Percentiles rank a stretch among this genome's conserved stretches.
These are phyloP conservation scores for Salvia miltiorrhiza DNA, from an alignment of 257 asterid genomes.

Conservation along the genomic window DNA sequence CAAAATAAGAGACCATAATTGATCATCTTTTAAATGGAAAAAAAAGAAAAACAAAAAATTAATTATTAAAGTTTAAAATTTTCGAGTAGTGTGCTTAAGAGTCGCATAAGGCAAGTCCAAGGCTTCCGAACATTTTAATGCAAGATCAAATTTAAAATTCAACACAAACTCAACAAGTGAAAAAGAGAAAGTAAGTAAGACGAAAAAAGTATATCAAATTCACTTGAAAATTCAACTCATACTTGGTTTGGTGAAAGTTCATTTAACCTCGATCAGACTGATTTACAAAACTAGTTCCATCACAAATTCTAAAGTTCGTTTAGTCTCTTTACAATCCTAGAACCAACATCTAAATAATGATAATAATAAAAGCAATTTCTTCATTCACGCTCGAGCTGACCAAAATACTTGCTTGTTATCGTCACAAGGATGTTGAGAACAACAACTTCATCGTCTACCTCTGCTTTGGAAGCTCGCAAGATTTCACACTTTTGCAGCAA, in stretches of 20 bases:
- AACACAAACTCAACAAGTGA: not conserved
- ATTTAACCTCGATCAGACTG: too few relatives aligned
- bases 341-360: not conserved
- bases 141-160: not conserved
- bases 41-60: too few relatives aligned
- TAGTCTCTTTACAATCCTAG: too few relatives aligned
- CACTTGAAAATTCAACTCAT: not conserved
- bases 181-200: not conserved
- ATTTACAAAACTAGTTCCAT: too few relatives aligned
- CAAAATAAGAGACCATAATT: too few relatives aligned
- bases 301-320: too few relatives aligned
- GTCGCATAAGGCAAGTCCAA: too few relatives aligned
- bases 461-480: conserved; percentile 65
- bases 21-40: too few relatives aligned
- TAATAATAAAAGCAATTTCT: not conserved
- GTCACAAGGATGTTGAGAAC: conserved; percentile 60
- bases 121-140: too few relatives aligned
- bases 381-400: conserved; percentile 61
- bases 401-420: conserved; percentile 28
- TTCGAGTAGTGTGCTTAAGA: too few relatives aligned
- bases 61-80: too few relatives aligned
- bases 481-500: conserved; percentile 75
- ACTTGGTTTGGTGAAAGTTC: too few relatives aligned
- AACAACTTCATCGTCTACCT: conserved; percentile 61
- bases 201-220: not conserved